Evolutionary conservation across 176 grass and related monocot species (phyloP), one percentile per base, ranked within the genome.

Genomic region (Pontederia paniculata): DNA sequence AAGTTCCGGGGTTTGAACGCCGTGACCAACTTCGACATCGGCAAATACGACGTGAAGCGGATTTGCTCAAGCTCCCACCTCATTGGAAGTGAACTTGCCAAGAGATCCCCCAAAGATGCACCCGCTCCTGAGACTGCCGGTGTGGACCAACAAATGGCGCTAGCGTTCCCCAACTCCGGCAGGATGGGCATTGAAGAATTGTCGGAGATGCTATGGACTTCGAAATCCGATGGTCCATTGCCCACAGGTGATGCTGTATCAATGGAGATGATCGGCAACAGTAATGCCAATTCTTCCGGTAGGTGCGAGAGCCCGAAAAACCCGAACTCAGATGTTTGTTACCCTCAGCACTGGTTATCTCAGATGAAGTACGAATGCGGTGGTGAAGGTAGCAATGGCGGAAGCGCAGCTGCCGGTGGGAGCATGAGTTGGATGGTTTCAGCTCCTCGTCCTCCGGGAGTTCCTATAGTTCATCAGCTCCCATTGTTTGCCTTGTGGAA

Each of bases 1-100:
- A 95, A 95, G 74, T 95, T 95, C 67, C 84, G 89, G 0, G 89
- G 89, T 22, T 73, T 79, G n/a, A 95, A 77, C 72, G 89, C 89
- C 1, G 84, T 95, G 51, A 95, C 89, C 50, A 95, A 95, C 78
- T 95, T 95, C 37, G 84, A 84, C 84, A 95, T 95, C 58, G 83
- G 78, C 62, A 89, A 80, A 68, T 95, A 95, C 69, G 89, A 95
- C 53, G 89, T 89, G 48, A 89, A 88, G 55, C 84, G 73, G 69
- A 95, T 95, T 61, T 85, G 78, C 76, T 67, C 81, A 23, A 95
- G 89, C 78, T 72, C 81, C 17, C 81, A 89, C 68, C 81, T 89
- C 72, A 82, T 89, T 28, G 70, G 81, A 55, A 62, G 78, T 17
- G 78, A 88, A 60, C 75, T 79, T 11, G 84, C 78, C 72, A 82